phyloP scores from a whole-genome alignment of 2,329 filamentous ascomycete genomes.

The Ceratocystis colombiana region DNA sequence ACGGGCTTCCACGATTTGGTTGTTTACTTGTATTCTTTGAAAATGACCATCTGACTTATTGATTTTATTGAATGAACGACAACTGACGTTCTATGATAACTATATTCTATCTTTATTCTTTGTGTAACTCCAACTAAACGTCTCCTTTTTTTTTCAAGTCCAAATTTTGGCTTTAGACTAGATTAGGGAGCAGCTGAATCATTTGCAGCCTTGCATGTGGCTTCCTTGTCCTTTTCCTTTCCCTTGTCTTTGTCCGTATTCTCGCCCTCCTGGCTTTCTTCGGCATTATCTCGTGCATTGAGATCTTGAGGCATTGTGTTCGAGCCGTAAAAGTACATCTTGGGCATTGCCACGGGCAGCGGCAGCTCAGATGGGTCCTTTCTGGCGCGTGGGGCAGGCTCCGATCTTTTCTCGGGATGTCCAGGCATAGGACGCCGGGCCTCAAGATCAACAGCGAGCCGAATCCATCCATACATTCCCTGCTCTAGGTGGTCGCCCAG shows the following conservation, averaged over 20 bases:
- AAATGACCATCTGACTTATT: background rate
- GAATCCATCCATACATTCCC: slow-evolving; percentile 47
- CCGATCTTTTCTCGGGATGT: slow-evolving; percentile 5
- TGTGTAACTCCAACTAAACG: background rate
- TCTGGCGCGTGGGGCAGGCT: background rate
- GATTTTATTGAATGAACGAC: slow-evolving; percentile 12
- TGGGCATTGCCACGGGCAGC: slow-evolving; percentile 22
- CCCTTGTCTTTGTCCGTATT: too few relatives aligned
- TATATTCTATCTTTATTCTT: slow-evolving; percentile 6
- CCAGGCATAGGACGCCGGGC: slow-evolving; percentile 26
- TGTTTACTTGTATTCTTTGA: background rate
- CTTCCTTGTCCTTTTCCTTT: too few relatives aligned
- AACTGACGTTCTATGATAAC: slow-evolving; percentile 12
- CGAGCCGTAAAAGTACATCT: slow-evolving; percentile 25
- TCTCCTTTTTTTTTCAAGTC: background rate
- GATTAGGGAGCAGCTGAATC: too few relatives aligned
- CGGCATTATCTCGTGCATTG: slow-evolving; percentile 12
- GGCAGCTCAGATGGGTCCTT: slow-evolving; percentile 22
- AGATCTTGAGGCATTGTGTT: slow-evolving; percentile 23
- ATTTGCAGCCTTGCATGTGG: too few relatives aligned
- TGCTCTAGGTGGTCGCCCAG: slow-evolving; percentile 44
- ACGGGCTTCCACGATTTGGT: background rate
- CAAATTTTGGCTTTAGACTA: too few relatives aligned
- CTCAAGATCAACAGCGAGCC: slow-evolving; percentile 40
- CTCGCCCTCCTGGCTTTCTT: slow-evolving; percentile 6